Percentiles rank a stretch among this genome's conserved stretches.
phyloP scores from a whole-genome alignment of 2,329 filamentous ascomycete genomes.

The Trichoderma guizhouense region DNA sequence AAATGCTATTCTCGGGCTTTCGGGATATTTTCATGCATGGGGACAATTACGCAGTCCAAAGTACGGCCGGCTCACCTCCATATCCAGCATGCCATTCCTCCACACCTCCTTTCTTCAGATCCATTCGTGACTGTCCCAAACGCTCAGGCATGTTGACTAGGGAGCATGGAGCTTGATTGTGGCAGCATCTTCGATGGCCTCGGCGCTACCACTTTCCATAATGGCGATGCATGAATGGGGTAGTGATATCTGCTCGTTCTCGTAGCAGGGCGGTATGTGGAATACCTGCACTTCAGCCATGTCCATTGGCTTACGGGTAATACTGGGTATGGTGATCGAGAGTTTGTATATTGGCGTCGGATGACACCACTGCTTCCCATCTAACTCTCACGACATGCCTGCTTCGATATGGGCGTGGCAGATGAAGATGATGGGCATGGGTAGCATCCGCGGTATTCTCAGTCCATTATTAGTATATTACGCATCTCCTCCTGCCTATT shows the following conservation, averaged over 20 bases:
- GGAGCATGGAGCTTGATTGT: neutral
- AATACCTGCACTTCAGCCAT: neutral
- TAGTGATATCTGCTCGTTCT: neutral
- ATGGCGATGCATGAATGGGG: neutral
- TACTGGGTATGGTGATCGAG: neutral
- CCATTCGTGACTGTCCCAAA: neutral
- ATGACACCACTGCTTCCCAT: constrained; percentile 11
- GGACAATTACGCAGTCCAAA: neutral
- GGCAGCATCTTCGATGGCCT: neutral
- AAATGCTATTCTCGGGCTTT: neutral
- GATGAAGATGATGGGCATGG: neutral
- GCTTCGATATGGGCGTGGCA: neutral
- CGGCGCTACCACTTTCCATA: neutral
- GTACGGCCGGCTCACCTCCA: neutral
- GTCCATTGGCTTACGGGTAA: neutral
- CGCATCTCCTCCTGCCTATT: neutral
- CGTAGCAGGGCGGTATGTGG: neutral
- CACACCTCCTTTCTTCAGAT: neutral
- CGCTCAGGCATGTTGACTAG: neutral
- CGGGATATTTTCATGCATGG: neutral
- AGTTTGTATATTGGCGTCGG: constrained; percentile 1
- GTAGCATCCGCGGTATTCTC: neutral
- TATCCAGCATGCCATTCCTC: neutral
- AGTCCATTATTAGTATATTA: neutral
- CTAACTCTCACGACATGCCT: neutral